phyloP scores from a whole-genome alignment of 2,329 filamentous ascomycete species.

The Fusarium miscanthi region DNA sequence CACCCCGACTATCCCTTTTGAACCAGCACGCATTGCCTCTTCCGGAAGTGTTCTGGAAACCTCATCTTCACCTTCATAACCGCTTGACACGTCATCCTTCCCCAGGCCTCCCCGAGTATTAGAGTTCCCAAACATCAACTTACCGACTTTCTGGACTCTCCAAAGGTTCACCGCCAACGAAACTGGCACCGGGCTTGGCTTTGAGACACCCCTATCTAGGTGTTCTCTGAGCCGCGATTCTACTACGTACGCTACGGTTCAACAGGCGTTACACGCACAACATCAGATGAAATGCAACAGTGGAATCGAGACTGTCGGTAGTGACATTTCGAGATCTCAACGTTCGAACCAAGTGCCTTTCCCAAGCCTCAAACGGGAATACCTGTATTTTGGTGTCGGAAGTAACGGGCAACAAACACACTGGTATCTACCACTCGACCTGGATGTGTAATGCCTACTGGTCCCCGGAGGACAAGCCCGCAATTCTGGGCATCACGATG shows the following conservation, averaged over 20 bases:
- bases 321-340: conserved; percentile 24
- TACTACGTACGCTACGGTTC: not conserved
- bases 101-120: conserved; percentile 21
- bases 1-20: conserved; percentile 16
- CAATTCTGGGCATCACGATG: not conserved
- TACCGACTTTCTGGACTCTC: conserved; percentile 36
- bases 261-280: conserved; percentile 11
- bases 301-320: conserved; percentile 23
- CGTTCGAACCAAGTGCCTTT: conserved; percentile 9
- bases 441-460: not conserved
- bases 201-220: not conserved
- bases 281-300: conserved; percentile 6
- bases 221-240: not conserved
- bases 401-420: not conserved
- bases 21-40: conserved; percentile 18
- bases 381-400: not conserved
- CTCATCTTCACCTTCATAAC: not conserved
- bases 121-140: conserved; percentile 36
- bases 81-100: not conserved
- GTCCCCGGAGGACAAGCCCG: not conserved
- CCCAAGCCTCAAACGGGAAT: conserved; percentile 1
- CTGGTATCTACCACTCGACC: not conserved
- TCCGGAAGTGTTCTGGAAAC: conserved; percentile 43
- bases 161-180: conserved; percentile 27
- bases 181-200: conserved; percentile 32